phyloP scores from a whole-genome alignment of 805 yeast species.

The Saturnispora sekii region DNA sequence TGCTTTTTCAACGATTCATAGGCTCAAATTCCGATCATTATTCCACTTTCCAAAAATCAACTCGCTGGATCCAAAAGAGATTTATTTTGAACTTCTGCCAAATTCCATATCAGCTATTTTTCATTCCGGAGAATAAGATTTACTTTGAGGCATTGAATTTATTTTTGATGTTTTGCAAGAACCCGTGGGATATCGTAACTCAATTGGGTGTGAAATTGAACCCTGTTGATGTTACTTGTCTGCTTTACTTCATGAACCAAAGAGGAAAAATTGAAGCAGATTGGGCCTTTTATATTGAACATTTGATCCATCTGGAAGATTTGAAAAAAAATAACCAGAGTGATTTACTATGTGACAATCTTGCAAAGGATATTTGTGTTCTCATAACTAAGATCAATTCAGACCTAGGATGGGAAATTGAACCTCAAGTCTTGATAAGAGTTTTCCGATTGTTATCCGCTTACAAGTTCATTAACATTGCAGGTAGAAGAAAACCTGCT shows the following conservation, averaged over 20 bases:
- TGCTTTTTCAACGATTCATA: slow-evolving; percentile 14
- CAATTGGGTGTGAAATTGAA: slow-evolving; percentile 10
- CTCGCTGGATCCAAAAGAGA: slow-evolving; percentile 11
- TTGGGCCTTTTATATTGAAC: slow-evolving; percentile 25
- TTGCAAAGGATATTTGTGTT: slow-evolving; percentile 14
- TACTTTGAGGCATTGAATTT: slow-evolving; percentile 19
- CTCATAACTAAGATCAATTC: slow-evolving; percentile 16
- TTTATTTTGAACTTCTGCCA: slow-evolving; percentile 15
- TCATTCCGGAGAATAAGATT: slow-evolving; percentile 7
- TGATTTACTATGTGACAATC: neutral
- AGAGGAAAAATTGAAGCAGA: slow-evolving; percentile 18
- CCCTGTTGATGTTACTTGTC: slow-evolving; percentile 15
- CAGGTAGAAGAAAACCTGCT: slow-evolving; percentile 7
- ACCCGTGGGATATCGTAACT: slow-evolving; percentile 23
- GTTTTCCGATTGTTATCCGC: slow-evolving; percentile 21
- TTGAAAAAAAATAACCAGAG: neutral
- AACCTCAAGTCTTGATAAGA: slow-evolving; percentile 23
- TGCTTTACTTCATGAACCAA: slow-evolving; percentile 21
- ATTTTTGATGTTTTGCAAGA: slow-evolving; percentile 14
- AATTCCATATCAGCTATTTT: slow-evolving; percentile 14
- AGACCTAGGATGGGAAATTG: slow-evolving; percentile 24
- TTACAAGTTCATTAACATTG: slow-evolving; percentile 22
- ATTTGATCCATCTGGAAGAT: slow-evolving; percentile 6
- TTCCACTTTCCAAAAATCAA: slow-evolving; percentile 7
- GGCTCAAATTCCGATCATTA: slow-evolving; percentile 6